These are phyloP conservation scores for Pseudopithomyces maydicus DNA, from an alignment of 2,329 filamentous ascomycete genomes.

Conservation along the genomic window DNA sequence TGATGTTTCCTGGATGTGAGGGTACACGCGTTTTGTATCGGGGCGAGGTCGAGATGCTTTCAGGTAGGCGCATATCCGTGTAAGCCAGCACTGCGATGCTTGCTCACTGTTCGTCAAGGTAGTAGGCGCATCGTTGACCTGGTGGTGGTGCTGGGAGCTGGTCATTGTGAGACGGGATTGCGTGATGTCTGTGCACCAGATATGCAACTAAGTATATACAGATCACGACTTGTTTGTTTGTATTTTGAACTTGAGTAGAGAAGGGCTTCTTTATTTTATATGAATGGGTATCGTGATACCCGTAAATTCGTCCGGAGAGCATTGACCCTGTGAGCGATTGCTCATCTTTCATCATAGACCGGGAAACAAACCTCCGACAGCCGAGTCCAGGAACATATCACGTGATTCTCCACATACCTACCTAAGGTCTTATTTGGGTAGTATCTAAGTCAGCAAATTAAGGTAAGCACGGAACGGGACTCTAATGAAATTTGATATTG, in stretches of 20 bases:
- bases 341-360: slow-evolving; percentile 8
- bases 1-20: slow-evolving; percentile 25
- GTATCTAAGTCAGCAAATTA: too few species aligned
- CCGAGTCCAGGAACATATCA: background rate
- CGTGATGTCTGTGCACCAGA: slow-evolving; percentile 29
- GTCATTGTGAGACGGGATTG: slow-evolving; percentile 31
- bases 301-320: slow-evolving; percentile 5
- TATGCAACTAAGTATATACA: slow-evolving; percentile 1
- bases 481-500: too few species aligned
- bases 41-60: slow-evolving; percentile 11
- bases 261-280: background rate
- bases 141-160: slow-evolving; percentile 14
- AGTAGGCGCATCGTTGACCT: slow-evolving; percentile 8
- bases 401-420: background rate
- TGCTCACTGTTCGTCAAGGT: slow-evolving; percentile 7
- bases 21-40: slow-evolving; percentile 16
- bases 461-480: too few species aligned
- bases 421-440: too few species aligned
- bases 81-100: slow-evolving; percentile 10
- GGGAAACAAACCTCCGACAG: background rate
- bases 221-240: background rate
- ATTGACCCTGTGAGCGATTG: background rate
- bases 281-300: background rate
- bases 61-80: slow-evolving; percentile 17
- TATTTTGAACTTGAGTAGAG: background rate